These are phyloP conservation scores for Citrullus colocynthis DNA, from an alignment of 306 rosid genomes.

Conservation along the genomic window DNA sequence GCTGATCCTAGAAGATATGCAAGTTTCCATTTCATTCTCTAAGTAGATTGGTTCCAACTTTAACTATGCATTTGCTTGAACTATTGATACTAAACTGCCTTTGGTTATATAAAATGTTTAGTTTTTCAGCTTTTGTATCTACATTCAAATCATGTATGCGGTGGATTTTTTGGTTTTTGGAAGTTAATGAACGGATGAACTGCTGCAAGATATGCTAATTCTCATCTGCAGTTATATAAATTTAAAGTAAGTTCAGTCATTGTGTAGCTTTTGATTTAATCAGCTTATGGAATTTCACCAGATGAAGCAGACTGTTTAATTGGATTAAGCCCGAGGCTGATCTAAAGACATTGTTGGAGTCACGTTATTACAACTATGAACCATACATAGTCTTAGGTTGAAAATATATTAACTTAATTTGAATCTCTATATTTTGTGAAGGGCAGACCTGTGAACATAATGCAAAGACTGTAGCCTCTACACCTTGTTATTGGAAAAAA, in stretches of 20 bases:
- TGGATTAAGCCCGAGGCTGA: too few species aligned
- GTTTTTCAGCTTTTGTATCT: not conserved
- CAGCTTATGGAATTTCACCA: not conserved
- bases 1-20: constrained; percentile 3
- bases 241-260: too few species aligned
- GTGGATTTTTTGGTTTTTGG: not conserved
- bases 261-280: too few species aligned
- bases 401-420: not conserved
- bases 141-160: not conserved
- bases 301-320: not conserved
- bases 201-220: not conserved
- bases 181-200: not conserved
- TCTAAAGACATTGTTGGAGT: not conserved
- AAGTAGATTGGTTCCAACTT: not conserved
- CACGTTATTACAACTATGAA: not conserved
- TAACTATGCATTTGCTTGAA: not conserved
- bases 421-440: not conserved
- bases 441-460: not conserved
- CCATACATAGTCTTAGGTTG: not conserved
- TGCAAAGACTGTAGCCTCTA: not conserved
- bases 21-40: not conserved
- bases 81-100: not conserved
- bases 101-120: not conserved
- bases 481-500: not conserved
- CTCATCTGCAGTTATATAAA: too few species aligned